A percentile compares a stretch with the other conserved stretches of the same genome.
Evolutionary conservation across 495 filamentous ascomycete species (phyloP).

Genomic region (Corynascus novoguineensis): DNA sequence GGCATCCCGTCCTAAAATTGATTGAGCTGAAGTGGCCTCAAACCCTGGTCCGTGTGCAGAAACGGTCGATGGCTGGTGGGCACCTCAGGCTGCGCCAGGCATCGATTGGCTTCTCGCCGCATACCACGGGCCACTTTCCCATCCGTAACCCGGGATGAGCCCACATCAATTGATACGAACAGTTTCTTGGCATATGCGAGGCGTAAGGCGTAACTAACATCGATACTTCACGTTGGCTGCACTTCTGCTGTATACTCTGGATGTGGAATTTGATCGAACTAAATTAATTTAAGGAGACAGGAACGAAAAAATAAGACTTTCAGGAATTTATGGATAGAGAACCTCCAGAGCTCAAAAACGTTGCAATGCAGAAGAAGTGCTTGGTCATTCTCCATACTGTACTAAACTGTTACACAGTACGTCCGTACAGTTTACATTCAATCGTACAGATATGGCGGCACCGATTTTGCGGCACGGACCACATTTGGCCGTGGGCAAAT

Average conservation of each 20-base stretch:
- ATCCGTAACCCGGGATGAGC: neutral
- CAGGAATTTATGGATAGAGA: no score
- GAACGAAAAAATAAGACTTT: no score
- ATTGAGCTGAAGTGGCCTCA: conserved; percentile 33
- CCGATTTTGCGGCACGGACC: neutral
- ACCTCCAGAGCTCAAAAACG: no score
- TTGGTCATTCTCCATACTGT: no score
- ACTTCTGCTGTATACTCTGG: no score
- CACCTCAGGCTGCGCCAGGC: neutral
- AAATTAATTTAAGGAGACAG: no score
- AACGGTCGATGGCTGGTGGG: conserved; percentile 6
- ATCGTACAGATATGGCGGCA: neutral
- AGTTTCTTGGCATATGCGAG: neutral
- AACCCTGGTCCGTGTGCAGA: conserved; percentile 20
- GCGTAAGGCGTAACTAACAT: neutral
- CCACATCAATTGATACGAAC: neutral
- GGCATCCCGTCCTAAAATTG: conserved; percentile 16
- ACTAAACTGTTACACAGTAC: no score
- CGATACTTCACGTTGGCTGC: no score
- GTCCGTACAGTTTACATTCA: neutral
- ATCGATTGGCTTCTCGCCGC: neutral
- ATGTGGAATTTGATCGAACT: no score
- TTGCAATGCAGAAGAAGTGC: no score
- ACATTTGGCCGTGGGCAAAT: neutral
- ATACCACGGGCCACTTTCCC: neutral